Evolutionary conservation across 1,284 basidiomycete species (phyloP), one percentile per base, ranked within the genome.

Genomic region (Boletus calvinii): DNA sequence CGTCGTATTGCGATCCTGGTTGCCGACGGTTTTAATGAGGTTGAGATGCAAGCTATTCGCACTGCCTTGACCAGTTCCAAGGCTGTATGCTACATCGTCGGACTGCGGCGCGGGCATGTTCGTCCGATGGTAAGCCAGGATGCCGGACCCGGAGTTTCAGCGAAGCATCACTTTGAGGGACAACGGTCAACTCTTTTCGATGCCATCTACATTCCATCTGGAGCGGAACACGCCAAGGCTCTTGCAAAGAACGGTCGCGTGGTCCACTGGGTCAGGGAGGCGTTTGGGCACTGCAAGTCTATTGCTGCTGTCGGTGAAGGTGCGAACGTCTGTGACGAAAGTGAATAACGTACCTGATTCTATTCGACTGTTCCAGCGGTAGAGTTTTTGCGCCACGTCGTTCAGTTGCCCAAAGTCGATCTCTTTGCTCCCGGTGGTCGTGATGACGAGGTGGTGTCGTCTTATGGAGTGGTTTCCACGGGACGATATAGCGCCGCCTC

Each of bases 111-210:
- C 38, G 85, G 85, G 17, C 70, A 75, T 50, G 74, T 91, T 40
- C 76, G 75, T 46, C 71, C 75, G 2, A 74, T 74, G 13, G 50
- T 36, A 13, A 67, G 66, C 18, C 63, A 67, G 46, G 67, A 57
- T n/a, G 58, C 65, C 12, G 73, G 72, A 1, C 59, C 62, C 40
- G 75, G 71, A 5, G 60, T 84, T 41, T 64, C 69, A 48, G 80
- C 84, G 1, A 82, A 90, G 60, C 85, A 89, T 65, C 84, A 86
- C 55, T 85, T 80, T 53, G 86, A 92, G 63, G 84, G 85, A 9
- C 85, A 85, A 64, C 77, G 90, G 41, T 89, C 87, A 40, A 92
- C 90, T 1, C 64, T 87, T 67, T 94, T 90, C 60, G 91, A 93
- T 66, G 87, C 87, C 0, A 58, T 92, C 54, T 78, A 88, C 61